Evolutionary conservation across 2,329 filamentous ascomycete genomes (phyloP).

Genomic region (Rutstroemia sp.): DNA sequence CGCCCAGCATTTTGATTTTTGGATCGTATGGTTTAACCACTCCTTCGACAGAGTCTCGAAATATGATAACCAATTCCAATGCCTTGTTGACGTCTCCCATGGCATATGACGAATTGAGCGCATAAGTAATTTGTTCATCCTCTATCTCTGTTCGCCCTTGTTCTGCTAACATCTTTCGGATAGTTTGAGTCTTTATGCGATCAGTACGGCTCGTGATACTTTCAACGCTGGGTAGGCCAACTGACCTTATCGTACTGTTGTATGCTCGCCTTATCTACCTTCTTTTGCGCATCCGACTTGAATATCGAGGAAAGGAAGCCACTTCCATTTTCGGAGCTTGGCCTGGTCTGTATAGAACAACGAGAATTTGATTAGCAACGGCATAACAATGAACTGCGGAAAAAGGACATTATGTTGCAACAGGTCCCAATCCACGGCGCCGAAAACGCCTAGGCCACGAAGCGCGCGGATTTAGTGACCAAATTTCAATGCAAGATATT

Average conservation of each 20-base stretch:
- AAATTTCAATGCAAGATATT: background rate
- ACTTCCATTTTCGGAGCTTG: slow-evolving; percentile 41
- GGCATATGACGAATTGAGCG: slow-evolving; percentile 54
- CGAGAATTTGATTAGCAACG: slow-evolving; percentile 21
- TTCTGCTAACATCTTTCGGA: slow-evolving; percentile 43
- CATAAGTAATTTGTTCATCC: slow-evolving; percentile 56
- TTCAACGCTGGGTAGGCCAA: background rate
- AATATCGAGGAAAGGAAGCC: slow-evolving; percentile 52
- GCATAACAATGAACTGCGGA: slow-evolving; percentile 13
- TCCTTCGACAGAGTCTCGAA: slow-evolving; percentile 75
- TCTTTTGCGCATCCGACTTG: slow-evolving; percentile 48
- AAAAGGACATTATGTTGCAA: slow-evolving; percentile 12
- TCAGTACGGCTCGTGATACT: slow-evolving; percentile 6
- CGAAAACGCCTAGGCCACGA: slow-evolving; percentile 20
- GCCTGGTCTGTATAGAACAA: slow-evolving; percentile 37
- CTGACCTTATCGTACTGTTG: slow-evolving; percentile 31
- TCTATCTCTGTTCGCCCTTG: slow-evolving; percentile 48
- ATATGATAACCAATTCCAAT: slow-evolving; percentile 66
- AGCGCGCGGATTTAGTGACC: slow-evolving; percentile 13
- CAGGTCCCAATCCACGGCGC: slow-evolving; percentile 17
- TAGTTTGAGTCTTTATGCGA: slow-evolving; percentile 38
- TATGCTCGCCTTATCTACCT: slow-evolving; percentile 42
- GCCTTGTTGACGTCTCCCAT: slow-evolving; percentile 66
- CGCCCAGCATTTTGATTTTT: slow-evolving; percentile 66
- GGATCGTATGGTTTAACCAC: slow-evolving; percentile 70